These are phyloP conservation scores for Polygonum aviculare DNA, from an alignment of 148 eudicot species.

Conservation along the genomic window DNA sequence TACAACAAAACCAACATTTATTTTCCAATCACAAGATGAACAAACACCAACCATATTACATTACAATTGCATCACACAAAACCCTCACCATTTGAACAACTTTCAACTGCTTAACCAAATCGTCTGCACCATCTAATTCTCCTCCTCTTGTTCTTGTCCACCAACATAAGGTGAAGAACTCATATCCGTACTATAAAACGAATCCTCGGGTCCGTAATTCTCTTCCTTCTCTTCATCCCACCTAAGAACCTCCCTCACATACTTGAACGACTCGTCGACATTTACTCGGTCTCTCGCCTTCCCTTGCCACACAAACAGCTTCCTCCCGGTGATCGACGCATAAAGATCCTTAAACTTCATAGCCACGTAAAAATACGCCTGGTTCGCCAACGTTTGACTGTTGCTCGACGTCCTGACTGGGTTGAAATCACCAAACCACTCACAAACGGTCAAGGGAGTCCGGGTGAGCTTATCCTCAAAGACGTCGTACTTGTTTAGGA, in stretches of 20 bases:
- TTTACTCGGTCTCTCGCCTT: constrained; percentile 70
- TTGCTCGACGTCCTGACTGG: constrained; percentile 66
- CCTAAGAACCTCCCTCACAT: constrained; percentile 76
- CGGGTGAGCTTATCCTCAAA: constrained; percentile 79
- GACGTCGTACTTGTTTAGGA: constrained; percentile 79
- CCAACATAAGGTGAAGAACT: constrained; percentile 71
- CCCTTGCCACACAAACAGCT: constrained; percentile 98
- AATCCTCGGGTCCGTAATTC: constrained; percentile 61
- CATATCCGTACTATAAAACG: constrained; percentile 89
- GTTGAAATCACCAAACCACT: constrained; percentile 79
- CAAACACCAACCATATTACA: constrained; percentile 3
- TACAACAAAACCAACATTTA: neutral
- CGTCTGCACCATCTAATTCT: constrained; percentile 1
- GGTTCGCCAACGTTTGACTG: constrained; percentile 76
- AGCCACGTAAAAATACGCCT: constrained; percentile 88
- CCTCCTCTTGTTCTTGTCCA: constrained; percentile 26
- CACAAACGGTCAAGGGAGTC: constrained; percentile 53
- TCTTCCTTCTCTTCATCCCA: constrained; percentile 97
- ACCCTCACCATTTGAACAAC: neutral
- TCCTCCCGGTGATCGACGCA: constrained; percentile 60
- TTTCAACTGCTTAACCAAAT: neutral
- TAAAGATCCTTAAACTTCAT: constrained; percentile 94
- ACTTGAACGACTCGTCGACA: constrained; percentile 81
- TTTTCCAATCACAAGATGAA: constrained; percentile 4
- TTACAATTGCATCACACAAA: constrained; percentile 1